phyloP scores from a whole-genome alignment of 176 grass and related monocot genomes.

The maize (Zea mays) region Zm-B73-REFERENCE-NAM-5.0 NC_050104.1:107049501-107050000 shows the following conservation, averaged over 20 bases:
- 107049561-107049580: constrained; percentile 28
- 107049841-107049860: too few relatives aligned
- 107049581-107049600: constrained; percentile 42
- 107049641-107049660: constrained; percentile 32
- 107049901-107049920: too few relatives aligned
- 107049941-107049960: too few relatives aligned
- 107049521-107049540: constrained; percentile 14
- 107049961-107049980: too few relatives aligned
- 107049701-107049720: constrained; percentile 34
- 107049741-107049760: constrained; percentile 14
- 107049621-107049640: neutral
- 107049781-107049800: neutral
- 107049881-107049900: too few relatives aligned
- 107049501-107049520: constrained; percentile 21
- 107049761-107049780: constrained; percentile 33
- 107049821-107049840: too few relatives aligned
- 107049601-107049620: constrained; percentile 35
- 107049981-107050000: too few relatives aligned
- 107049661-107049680: constrained; percentile 41
- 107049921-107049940: too few relatives aligned
- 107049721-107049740: constrained; percentile 28
- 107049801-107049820: neutral
- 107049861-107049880: too few relatives aligned
- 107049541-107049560: constrained; percentile 33
- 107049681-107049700: constrained; percentile 39